Evolutionary conservation across 116 monocot species (phyloP).

Genomic region (Papilionanthe hybrid): DNA sequence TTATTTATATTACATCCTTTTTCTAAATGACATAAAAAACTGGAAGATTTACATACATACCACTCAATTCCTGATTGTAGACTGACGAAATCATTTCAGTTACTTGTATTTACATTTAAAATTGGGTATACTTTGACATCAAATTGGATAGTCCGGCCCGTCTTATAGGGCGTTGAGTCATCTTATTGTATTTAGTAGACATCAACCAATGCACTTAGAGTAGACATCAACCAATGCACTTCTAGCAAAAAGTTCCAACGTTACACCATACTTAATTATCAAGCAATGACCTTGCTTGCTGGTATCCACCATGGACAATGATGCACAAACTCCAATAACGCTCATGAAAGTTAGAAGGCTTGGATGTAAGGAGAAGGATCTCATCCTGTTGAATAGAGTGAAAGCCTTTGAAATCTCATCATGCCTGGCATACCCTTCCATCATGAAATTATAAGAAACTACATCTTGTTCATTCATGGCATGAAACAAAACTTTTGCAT

Average conservation of each 20-base stretch:
- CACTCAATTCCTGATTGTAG: too few species aligned
- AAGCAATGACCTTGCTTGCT: too few species aligned
- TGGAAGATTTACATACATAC: too few species aligned
- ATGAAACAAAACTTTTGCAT: conserved; percentile 53
- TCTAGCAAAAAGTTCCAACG: conserved; percentile 42
- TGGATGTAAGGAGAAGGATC: conserved; percentile 29
- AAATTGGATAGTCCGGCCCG: too few species aligned
- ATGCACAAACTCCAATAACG: conserved; percentile 55
- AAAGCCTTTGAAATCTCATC: conserved; percentile 38
- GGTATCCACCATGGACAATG: conserved; percentile 25
- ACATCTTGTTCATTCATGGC: conserved; percentile 34
- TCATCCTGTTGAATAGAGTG: conserved; percentile 59
- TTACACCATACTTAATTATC: conserved; percentile 42
- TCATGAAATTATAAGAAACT: conserved; percentile 80
- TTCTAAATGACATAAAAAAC: too few species aligned
- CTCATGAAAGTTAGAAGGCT: conserved; percentile 62
- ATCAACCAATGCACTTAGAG: conserved; percentile 55
- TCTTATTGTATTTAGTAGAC: too few species aligned
- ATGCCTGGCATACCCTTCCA: conserved; percentile 64
- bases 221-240: conserved; percentile 76
- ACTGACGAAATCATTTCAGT: too few species aligned
- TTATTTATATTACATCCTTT: too few species aligned
- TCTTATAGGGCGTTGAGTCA: too few species aligned
- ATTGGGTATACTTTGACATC: too few species aligned
- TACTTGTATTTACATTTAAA: too few species aligned